Evolutionary conservation across 106 monocot species (phyloP), one percentile per base, ranked within the genome.

Genomic region (Apostasia ramifera): DNA sequence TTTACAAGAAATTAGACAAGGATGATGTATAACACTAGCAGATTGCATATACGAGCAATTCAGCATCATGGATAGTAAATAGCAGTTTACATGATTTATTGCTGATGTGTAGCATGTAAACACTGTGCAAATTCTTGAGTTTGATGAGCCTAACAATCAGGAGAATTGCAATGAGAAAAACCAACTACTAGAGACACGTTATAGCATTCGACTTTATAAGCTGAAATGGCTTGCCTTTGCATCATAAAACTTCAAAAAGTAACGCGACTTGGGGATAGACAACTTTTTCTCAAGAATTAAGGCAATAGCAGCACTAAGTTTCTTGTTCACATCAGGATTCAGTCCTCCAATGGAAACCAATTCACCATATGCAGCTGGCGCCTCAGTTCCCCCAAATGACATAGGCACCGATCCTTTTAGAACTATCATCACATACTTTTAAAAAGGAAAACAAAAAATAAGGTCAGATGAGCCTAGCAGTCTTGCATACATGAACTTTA

Each of bases 341-440:
- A 97, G 67, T 43, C 95, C 91, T 66, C 95, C 95, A 69, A 97
- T 83, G 5, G 95, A 97, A 54, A 97, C 82, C 55, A 97, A 73
- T 71, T 97, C 95, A 39, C 95, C 95, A 74, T 87, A 97, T 43
- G 95, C 95, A 26, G 92, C 79, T 48, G 91, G 86, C 51, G 86
- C 63, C 70, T 89, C 66, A 2, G 86, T 87, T 48, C 95, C 95
- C 13, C 86, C 95, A 75, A 97, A 92, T 50, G 84, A 75, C 42
- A 97, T 87, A 3, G 92, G 92, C 6, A 97, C 71, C 4, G 89
- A 92, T 68, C 95, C 95, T 70, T 92, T 92, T 8, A 97, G 84
- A 57, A 89, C 84, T 55, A 92, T 77, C 95, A 97, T 97, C 69
- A 97, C 92, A 82, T 97, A 97, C 95, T 91, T 78, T 50, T 44